Evolutionary conservation across 805 yeast species (phyloP).

Genomic region (Wickerhamiella occidentalis): DNA sequence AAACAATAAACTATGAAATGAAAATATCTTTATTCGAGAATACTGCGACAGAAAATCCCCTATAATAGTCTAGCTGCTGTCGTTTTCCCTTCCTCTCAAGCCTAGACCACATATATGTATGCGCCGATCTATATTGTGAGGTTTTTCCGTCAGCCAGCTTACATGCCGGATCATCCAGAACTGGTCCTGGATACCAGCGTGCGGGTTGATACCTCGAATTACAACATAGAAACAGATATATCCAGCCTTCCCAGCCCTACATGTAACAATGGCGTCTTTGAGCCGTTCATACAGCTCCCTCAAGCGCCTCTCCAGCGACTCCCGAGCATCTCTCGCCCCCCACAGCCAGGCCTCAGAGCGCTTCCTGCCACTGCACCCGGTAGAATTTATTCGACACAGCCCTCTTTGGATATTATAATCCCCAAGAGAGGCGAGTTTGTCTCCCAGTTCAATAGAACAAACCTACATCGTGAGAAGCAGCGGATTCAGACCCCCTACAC

Average conservation of each 20-base stretch:
- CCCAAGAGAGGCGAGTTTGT: conserved; percentile 13
- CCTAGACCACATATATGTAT: too few relatives aligned
- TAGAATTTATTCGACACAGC: not conserved
- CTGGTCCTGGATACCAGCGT: conserved; percentile 4
- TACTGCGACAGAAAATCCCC: too few relatives aligned
- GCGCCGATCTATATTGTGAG: not conserved
- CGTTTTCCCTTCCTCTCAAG: too few relatives aligned
- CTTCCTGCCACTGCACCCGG: conserved; percentile 4
- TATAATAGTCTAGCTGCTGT: too few relatives aligned
- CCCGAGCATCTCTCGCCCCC: conserved; percentile 10
- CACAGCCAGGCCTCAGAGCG: not conserved
- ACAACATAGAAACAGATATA: conserved; percentile 7
- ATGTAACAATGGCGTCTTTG: conserved; percentile 10
- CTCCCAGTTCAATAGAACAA: conserved; percentile 2
- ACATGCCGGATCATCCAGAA: conserved; percentile 6
- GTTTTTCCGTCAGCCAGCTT: conserved; percentile 5
- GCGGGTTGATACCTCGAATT: not conserved
- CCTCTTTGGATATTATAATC: conserved; percentile 3
- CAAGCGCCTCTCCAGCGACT: conserved; percentile 9
- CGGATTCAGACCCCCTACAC: conserved; percentile 4
- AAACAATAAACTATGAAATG: too few relatives aligned
- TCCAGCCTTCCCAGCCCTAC: conserved; percentile 14
- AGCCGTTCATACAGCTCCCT: conserved; percentile 9
- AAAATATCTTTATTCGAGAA: too few relatives aligned
- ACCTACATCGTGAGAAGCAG: conserved; percentile 8